These are phyloP conservation scores for Colletotrichum sp. DNA, from an alignment of 2,329 filamentous ascomycete genomes.

Conservation along the genomic window DNA sequence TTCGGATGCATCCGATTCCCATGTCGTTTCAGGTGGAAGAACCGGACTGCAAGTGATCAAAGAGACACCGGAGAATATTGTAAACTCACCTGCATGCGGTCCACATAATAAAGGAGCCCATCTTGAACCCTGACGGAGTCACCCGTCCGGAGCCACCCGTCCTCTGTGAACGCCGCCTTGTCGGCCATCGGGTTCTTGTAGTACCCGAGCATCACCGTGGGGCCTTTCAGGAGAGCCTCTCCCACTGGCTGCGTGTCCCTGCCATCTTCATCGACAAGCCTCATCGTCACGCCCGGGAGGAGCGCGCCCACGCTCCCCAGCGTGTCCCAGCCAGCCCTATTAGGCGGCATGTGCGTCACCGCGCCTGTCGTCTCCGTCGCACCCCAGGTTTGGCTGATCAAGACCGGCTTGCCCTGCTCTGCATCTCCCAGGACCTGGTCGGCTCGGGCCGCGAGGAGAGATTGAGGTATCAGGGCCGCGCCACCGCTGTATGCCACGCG, in stretches of 20 bases:
- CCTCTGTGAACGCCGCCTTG: background rate
- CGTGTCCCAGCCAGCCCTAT: background rate
- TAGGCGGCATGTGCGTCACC: background rate
- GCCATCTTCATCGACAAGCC: background rate
- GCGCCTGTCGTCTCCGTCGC: constrained; percentile 1
- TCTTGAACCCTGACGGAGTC: background rate
- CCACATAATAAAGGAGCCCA: background rate
- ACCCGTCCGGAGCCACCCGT: constrained; percentile 5
- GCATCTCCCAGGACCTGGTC: background rate
- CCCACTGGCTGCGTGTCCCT: background rate
- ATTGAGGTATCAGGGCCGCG: background rate
- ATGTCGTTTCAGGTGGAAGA: background rate
- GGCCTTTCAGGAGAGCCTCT: background rate
- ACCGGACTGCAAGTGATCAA: background rate
- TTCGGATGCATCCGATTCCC: background rate
- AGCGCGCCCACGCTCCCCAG: background rate
- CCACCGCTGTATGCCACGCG: background rate
- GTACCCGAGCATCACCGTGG: background rate
- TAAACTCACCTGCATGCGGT: background rate
- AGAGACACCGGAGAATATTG: background rate
- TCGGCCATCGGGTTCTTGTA: background rate
- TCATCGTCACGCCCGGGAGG: background rate
- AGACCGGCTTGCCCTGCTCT: background rate
- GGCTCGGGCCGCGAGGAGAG: background rate
- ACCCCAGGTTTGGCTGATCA: constrained; percentile 8